Conservation (phyloP, 495 filamentous ascomycete genomes). For the Hypomontagnella monticulosa region DNA sequence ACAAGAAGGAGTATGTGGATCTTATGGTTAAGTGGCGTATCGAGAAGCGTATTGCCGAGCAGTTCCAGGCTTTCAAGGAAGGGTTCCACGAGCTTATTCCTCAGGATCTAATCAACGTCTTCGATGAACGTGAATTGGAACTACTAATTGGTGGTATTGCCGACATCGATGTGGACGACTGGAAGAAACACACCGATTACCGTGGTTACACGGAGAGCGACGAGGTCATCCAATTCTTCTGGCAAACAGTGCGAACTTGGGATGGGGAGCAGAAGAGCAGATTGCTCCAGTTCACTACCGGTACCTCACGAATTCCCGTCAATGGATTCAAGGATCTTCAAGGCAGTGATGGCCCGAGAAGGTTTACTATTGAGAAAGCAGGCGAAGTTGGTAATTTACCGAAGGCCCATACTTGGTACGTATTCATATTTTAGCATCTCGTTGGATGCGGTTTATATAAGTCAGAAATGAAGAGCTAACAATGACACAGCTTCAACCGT, state of each 20-base stretch:
- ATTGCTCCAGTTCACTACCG: constrained; percentile 95
- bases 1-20: constrained; percentile 94
- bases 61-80: constrained; percentile 97
- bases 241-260: constrained; percentile 96
- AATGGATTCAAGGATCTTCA: constrained; percentile 99
- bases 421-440: constrained; percentile 28
- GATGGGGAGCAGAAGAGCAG: constrained; percentile 98
- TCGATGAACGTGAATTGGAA: constrained; percentile 97
- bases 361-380: constrained; percentile 98
- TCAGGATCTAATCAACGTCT: constrained; percentile 95
- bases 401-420: constrained; percentile 97
- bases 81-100: constrained; percentile 99
- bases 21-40: constrained; percentile 99
- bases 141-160: constrained; percentile 98
- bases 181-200: constrained; percentile 99
- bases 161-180: constrained; percentile 99
- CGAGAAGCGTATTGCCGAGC: constrained; percentile 95
- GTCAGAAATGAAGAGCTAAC: constrained; percentile 46
- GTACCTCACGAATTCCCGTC: constrained; percentile 96
- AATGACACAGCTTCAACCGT: constrained; percentile 83
- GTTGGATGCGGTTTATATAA: neutral
- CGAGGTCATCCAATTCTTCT: constrained; percentile 97
- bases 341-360: constrained; percentile 91
- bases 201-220: constrained; percentile 98
- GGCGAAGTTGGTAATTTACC: constrained; percentile 89